phyloP scores from a whole-genome alignment of 2,329 filamentous ascomycete genomes.

The Bipolaris bicolor region DNA sequence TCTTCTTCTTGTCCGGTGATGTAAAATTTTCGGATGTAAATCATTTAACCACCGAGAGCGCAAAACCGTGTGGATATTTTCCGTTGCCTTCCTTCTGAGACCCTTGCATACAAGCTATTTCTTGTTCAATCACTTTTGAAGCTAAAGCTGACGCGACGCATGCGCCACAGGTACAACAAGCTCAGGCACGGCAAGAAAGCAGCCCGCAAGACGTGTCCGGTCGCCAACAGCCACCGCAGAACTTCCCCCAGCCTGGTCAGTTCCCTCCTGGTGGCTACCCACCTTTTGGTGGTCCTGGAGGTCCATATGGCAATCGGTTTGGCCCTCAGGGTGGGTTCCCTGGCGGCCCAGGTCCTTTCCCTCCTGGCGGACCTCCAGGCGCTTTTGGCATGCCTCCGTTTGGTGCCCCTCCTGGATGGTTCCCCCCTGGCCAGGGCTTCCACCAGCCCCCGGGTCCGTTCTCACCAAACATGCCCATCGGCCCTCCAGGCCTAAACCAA shows the following conservation, averaged over 20 bases:
- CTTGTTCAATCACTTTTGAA: conserved; percentile 17
- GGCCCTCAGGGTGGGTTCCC: conserved; percentile 56
- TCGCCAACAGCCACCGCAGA: conserved; percentile 48
- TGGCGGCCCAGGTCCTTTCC: conserved; percentile 53
- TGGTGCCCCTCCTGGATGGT: conserved; percentile 75
- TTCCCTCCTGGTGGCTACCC: conserved; percentile 52
- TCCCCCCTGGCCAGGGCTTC: conserved; percentile 76
- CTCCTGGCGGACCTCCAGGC: conserved; percentile 49
- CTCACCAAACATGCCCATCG: conserved; percentile 64
- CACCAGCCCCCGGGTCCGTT: conserved; percentile 71
- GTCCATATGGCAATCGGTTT: conserved; percentile 52
- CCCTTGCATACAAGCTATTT: conserved; percentile 17
- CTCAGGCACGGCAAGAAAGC: conserved; percentile 31
- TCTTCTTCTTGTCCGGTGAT: conserved; percentile 66
- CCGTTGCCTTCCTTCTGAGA: conserved; percentile 99
- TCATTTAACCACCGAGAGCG: conserved; percentile 83
- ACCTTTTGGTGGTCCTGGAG: conserved; percentile 41
- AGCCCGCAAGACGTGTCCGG: conserved; percentile 33
- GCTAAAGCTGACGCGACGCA: conserved; percentile 32
- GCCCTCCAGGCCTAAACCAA: conserved; percentile 58
- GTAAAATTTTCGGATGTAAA: conserved; percentile 98
- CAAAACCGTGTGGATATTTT: conserved; percentile 94
- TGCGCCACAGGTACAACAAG: conserved; percentile 41
- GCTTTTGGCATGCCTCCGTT: conserved; percentile 76
- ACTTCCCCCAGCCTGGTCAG: conserved; percentile 50